A percentile compares a stretch with the other conserved stretches of the same genome.
Evolutionary conservation across 257 asterid genomes (phyloP).

Genomic region (Scutellaria galericulata): DNA sequence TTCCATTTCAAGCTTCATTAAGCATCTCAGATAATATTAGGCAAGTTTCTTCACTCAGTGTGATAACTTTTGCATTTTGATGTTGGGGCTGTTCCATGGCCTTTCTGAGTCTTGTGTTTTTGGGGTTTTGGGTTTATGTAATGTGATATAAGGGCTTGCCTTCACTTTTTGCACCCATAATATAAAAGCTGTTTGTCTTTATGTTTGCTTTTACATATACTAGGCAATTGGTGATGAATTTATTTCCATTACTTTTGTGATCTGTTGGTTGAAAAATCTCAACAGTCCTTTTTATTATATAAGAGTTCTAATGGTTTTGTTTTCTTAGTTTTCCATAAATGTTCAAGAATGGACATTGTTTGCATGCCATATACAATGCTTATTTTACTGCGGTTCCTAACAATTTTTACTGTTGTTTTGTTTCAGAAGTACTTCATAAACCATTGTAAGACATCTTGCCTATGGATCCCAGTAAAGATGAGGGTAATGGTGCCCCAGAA

Average conservation of each 20-base stretch:
- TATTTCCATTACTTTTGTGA: not conserved
- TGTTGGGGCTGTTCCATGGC: not conserved
- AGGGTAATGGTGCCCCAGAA: conserved; percentile 56
- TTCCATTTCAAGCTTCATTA: not conserved
- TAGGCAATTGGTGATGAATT: not conserved
- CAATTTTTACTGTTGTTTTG: not conserved
- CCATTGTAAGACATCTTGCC: not conserved
- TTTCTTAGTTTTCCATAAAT: not conserved
- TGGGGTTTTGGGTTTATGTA: not conserved
- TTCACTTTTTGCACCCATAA: not conserved
- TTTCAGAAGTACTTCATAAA: conserved; percentile 23
- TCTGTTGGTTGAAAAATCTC: not conserved
- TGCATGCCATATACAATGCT: not conserved
- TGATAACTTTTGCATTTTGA: not conserved
- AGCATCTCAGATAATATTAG: not conserved
- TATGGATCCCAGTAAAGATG: conserved; percentile 48
- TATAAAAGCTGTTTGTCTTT: not conserved
- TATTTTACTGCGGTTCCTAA: not conserved
- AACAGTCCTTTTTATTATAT: no score
- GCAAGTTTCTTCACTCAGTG: not conserved
- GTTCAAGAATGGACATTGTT: no score
- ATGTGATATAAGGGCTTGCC: not conserved
- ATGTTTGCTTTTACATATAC: not conserved
- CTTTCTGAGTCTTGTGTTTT: not conserved
- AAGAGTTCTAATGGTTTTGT: not conserved